Conservation (phyloP, 257 asterid genomes). For the Nicotiana tabacum region DNA sequence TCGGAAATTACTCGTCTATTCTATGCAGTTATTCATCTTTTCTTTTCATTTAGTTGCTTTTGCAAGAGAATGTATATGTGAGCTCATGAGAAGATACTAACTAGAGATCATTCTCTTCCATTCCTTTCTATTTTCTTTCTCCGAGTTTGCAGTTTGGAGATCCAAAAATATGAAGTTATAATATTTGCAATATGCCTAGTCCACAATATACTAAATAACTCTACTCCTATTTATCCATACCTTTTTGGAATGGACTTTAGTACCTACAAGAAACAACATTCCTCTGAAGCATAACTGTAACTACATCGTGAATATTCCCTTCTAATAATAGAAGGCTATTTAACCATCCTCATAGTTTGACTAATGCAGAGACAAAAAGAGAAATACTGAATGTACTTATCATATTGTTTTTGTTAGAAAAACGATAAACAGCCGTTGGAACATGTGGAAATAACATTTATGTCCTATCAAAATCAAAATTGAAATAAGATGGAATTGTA, state of each 20-base stretch:
- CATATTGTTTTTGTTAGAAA: not conserved
- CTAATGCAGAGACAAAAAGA: not conserved
- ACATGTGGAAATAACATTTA: not conserved
- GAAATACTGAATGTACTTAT: not conserved
- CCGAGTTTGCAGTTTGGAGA: not conserved
- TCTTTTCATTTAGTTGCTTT: not conserved
- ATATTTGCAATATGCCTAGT: not conserved
- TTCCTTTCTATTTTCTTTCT: not conserved
- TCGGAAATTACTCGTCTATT: not conserved
- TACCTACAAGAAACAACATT: not conserved
- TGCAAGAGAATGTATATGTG: not conserved
- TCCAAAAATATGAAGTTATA: not conserved
- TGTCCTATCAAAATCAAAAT: not conserved
- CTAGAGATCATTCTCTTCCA: not conserved
- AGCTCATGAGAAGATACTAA: not conserved
- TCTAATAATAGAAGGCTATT: not conserved
- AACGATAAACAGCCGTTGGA: not conserved
- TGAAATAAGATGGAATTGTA: not conserved
- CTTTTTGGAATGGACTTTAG: not conserved
- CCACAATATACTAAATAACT: not conserved
- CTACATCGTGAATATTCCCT: not conserved
- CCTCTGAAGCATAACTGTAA: not conserved
- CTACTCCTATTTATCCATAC: not conserved
- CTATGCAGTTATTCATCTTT: not conserved
- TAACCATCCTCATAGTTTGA: not conserved